Evolutionary conservation across 148 eudicot genomes (phyloP).

Genomic region (Rhododendron vialii): DNA sequence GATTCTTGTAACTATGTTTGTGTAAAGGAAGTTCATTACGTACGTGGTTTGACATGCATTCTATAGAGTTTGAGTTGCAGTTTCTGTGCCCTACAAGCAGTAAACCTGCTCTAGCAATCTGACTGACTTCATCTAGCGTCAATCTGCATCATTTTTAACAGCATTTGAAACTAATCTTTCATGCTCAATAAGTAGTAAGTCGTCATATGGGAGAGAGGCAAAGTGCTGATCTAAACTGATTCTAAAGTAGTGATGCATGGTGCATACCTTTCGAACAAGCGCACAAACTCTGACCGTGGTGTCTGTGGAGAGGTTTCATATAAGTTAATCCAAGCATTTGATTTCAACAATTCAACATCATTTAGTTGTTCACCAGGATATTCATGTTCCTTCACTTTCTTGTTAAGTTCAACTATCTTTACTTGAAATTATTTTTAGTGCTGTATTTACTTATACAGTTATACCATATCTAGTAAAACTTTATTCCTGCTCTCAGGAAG

Average conservation of each 20-base stretch:
- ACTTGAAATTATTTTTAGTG: too few species aligned
- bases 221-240: background rate
- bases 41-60: background rate
- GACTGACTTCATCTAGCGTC: background rate
- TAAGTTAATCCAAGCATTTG: background rate
- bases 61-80: background rate
- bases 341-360: too few species aligned
- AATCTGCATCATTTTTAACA: background rate
- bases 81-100: too few species aligned
- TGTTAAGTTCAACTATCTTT: too few species aligned
- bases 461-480: too few species aligned
- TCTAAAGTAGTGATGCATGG: background rate
- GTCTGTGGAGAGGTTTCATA: background rate
- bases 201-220: background rate
- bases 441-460: too few species aligned
- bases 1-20: background rate
- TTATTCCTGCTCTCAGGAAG: background rate
- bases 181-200: background rate
- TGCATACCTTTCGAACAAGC: background rate
- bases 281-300: background rate
- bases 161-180: background rate
- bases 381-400: too few species aligned
- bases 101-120: too few species aligned
- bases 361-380: too few species aligned
- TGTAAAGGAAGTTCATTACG: background rate